Evolutionary conservation across 805 yeast species (phyloP), one percentile per base, ranked within the genome.

Genomic region (Candida xiaguanensis): DNA sequence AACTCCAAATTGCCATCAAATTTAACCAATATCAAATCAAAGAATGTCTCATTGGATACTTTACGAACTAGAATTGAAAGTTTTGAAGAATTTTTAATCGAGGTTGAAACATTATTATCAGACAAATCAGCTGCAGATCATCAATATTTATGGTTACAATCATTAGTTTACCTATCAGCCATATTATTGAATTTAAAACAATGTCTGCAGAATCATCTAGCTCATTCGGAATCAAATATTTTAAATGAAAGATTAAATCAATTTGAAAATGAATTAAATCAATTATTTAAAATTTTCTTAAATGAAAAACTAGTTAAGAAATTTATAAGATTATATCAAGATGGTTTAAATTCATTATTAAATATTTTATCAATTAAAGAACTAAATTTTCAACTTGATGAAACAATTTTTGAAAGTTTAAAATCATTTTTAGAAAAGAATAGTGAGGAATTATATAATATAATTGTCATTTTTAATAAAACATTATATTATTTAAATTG

Each of bases 81-180:
- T 22, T 46, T 51, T 16, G 51, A 55, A 27, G 55, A 50, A 27
- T 49, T 41, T 43, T 50, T 45, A 29, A 28, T 32, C 28, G 56
- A 48, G 18, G 38, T 45, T 5, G 37, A 36, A 13, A 29, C 43
- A 15, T 15, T 36, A 3, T 48, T 58, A 9, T 26, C 20, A 6
- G 43, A 46, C n/a, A 27, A 42, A 27, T 42, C 44, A 0, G n/a
- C 47, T 4, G 33, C 19, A 3, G 23, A 38, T 8, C 52, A 58
- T 37, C 46, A 46, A 16, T 33, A 40, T n/a, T 39, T 56, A 7
- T 58, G 63, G 63, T 23, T 57, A 8, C 35, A 41, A 5, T 32
- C 37, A 5, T 13, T 53, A 8, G 31, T 40, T 1, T 27, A 30
- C 16, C 32, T 53, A 18, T 33, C 41, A 6, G 19, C 28, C 1